These are phyloP conservation scores for Ballota nigra DNA, from an alignment of 257 asterid genomes.

Conservation along the genomic window DNA sequence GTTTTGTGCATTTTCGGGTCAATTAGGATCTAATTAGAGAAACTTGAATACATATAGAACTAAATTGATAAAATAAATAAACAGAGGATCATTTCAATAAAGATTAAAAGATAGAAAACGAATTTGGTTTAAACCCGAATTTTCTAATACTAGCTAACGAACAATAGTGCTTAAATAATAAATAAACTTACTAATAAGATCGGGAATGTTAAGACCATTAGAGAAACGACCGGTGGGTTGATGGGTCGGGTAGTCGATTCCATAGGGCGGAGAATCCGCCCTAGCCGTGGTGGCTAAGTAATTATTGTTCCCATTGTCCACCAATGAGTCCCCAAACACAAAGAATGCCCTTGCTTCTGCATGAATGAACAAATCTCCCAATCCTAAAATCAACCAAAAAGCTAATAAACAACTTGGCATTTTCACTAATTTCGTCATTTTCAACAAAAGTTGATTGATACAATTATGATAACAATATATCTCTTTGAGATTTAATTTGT, in stretches of 20 bases:
- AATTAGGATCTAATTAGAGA: too few relatives aligned
- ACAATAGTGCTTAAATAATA: too few relatives aligned
- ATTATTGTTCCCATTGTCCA: conserved; percentile 49
- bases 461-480: neutral
- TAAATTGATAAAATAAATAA: too few relatives aligned
- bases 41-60: too few relatives aligned
- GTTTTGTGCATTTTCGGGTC: too few relatives aligned
- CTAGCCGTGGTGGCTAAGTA: conserved; percentile 42
- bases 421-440: conserved; percentile 4
- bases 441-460: neutral
- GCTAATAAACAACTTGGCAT: neutral
- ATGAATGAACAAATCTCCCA: neutral
- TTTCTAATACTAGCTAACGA: too few relatives aligned
- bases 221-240: conserved; percentile 47
- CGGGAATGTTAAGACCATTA: conserved; percentile 49
- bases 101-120: too few relatives aligned
- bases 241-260: conserved; percentile 44
- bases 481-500: neutral
- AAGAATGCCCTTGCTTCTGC: conserved; percentile 33
- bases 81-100: too few relatives aligned
- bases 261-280: conserved; percentile 44
- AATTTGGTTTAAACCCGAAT: too few relatives aligned
- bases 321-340: conserved; percentile 48
- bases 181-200: conserved; percentile 30
- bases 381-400: conserved; percentile 1